Percentiles rank a stretch among this genome's conserved stretches.
These are phyloP conservation scores for Hsuehochloa calcarea DNA, from an alignment of 176 grass and related monocot genomes.

Conservation along the genomic window DNA sequence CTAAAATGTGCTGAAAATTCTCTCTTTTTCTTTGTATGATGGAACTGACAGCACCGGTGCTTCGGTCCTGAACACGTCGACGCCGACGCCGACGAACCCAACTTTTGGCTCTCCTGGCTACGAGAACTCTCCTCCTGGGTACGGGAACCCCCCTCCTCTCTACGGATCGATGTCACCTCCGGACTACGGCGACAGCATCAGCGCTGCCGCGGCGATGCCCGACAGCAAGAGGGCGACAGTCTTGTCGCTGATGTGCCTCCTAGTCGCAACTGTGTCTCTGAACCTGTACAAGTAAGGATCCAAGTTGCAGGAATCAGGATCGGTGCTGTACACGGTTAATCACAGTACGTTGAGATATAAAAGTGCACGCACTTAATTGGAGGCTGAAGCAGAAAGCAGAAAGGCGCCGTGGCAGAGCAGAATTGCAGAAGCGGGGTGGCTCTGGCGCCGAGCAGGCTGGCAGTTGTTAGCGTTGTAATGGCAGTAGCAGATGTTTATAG, in stretches of 20 bases:
- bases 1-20: background rate
- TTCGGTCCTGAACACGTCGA: slow-evolving; percentile 65
- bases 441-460: background rate
- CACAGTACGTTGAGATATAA: background rate
- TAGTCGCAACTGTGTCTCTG: slow-evolving; percentile 4
- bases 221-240: background rate
- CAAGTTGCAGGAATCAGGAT: background rate
- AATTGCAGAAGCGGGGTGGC: background rate
- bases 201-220: background rate
- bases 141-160: slow-evolving; percentile 36
- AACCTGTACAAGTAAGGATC: background rate
- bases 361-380: background rate
- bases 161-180: slow-evolving; percentile 47
- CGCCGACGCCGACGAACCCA: slow-evolving; percentile 43
- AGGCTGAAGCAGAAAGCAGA: background rate
- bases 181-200: slow-evolving; percentile 39
- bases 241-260: slow-evolving; percentile 28
- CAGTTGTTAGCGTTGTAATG: background rate
- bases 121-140: slow-evolving; percentile 33
- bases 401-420: background rate
- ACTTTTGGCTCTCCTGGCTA: slow-evolving; percentile 8
- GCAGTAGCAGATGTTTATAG: background rate
- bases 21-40: background rate
- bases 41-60: slow-evolving; percentile 51
- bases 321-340: background rate